Base-by-base conservation (phyloP, 176 grass and related monocot genomes). In the Chloris gayana region DNA sequence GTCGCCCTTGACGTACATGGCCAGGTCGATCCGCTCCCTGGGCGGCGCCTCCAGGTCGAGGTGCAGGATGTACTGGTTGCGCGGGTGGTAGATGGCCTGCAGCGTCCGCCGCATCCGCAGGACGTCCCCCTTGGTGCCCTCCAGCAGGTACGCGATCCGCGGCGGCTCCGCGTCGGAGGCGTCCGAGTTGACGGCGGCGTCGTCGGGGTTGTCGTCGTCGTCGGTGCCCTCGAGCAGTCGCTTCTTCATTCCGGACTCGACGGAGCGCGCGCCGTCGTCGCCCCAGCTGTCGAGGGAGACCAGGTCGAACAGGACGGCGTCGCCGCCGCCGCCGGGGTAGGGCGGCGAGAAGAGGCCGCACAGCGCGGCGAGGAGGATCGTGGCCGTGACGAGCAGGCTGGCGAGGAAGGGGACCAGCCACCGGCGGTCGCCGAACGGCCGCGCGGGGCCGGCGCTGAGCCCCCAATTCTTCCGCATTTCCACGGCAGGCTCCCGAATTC, bases 41-140 rank as follows among this genome's bases (percentile, higher is more conserved):
- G 86, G 86, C 45, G 94, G 86, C 14, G 94, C 94, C 88, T 93
- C 94, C 61, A 97, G 70, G 65, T 97, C 94, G 44, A 97, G 68
- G 58, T 97, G 94, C 34, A 97, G 86, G 70, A 97, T 91, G 86
- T 97, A 97, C 76, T 88, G 88, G 83, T 97, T 97, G 61, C 85
- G 85, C 35, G 94, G 89, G 46, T 97, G 94, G 85, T 94, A 97
- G 72, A 91, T 88, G 57, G 89, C 89, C 83, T 93, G 92, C 79
- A 99, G 82, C 47, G 90, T 81, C 79, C 96, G 83, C 75, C 92
- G 86, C 86, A 95, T 99, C 82, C 92, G 88, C 34, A 84, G 67
- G 38, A 88, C 83, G 70, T 95, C 96, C n/a, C 95, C 92, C 68
- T 99, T 99, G 6, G 96, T 99, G 56, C 96, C 96, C 44, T 94